Base-by-base conservation (phyloP, 148 eudicot genomes). In the Dianthus caryophyllus region DNA sequence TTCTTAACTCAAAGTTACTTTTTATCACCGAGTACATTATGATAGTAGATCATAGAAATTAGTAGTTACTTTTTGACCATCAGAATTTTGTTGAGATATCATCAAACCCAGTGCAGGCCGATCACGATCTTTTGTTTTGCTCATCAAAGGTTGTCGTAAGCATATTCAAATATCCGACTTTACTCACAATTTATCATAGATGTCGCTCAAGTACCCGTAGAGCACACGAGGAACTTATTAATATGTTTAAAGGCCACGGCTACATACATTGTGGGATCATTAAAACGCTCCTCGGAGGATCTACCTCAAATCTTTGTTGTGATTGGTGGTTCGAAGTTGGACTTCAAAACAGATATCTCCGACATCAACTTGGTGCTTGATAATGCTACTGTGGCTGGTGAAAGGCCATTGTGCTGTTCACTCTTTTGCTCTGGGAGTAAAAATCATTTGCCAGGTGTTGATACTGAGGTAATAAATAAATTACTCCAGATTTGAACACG, bases 181-280 rank as follows among this genome's bases (percentile, higher is more conserved):
- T 43, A 59, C 30, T 62, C 56, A 22, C 30, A 36, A 41, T 60
- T 62, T 71, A 52, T 57, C 56, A 15, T 80, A 94, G 99, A 79
- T 79, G 87, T 82, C 10, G 78, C 75, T 64, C 73, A 76, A 82
- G 59, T 87, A 76, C 67, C 49, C 65, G 29, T n/a, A 79, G 26
- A 66, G 89, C 82, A 50, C 75, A 71, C 66, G 84, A 88, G 54
- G 84, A 76, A 59, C 81, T 94, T 60, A 67, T 72, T 39, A 71
- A 82, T 61, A 82, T 72, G 75, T 69, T 94, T 61, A 84, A 75
- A 77, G 97, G 85, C 65, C 83, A 90, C 39, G 81, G 77, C 74
- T 38, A 80, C 84, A 60, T 94, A 78, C 76, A 67, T 94, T 20
- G 14, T 88, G 65, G 86, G 84, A 82, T 46, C 78, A 24, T 61